Conservation (phyloP, 208 protist species). For the Entamoeba histolytica region DNA sequence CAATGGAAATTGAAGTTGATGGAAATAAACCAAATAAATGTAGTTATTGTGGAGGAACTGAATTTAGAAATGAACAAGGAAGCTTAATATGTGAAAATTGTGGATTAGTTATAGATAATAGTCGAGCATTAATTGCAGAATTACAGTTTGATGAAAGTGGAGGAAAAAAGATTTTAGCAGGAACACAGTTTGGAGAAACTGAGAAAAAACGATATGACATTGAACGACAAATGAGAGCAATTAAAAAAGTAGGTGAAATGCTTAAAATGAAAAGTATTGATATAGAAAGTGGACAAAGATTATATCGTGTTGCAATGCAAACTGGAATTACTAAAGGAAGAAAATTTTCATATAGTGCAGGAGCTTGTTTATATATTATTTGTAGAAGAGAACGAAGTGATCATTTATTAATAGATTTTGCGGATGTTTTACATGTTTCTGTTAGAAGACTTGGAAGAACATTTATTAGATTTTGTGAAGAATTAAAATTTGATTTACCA, state of each 20-base stretch:
- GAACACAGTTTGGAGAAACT: neutral
- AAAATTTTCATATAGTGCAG: constrained; percentile 35
- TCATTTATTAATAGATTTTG: constrained; percentile 52
- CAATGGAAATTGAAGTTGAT: neutral
- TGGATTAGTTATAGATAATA: neutral
- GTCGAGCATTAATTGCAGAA: neutral
- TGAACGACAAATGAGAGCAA: neutral
- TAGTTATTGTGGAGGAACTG: neutral
- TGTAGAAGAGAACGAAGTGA: constrained; percentile 43
- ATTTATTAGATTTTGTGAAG: constrained; percentile 39
- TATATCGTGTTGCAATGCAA: neutral
- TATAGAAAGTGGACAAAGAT: neutral
- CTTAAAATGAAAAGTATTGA: neutral
- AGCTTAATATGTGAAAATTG: neutral
- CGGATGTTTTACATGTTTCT: constrained; percentile 40
- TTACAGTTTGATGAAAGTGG: neutral
- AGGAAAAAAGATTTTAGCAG: neutral
- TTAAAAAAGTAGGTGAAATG: neutral
- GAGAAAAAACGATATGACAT: neutral
- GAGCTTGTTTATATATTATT: constrained; percentile 54
- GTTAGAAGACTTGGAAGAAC: constrained; percentile 39
- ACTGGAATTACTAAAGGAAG: constrained; percentile 21
- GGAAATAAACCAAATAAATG: neutral
- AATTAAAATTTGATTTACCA: constrained; percentile 36
- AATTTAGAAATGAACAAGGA: neutral